Evolutionary conservation across 495 filamentous ascomycete genomes (phyloP), one percentile per base, ranked within the genome.

Genomic region (Lasiosphaeris hirsuta): DNA sequence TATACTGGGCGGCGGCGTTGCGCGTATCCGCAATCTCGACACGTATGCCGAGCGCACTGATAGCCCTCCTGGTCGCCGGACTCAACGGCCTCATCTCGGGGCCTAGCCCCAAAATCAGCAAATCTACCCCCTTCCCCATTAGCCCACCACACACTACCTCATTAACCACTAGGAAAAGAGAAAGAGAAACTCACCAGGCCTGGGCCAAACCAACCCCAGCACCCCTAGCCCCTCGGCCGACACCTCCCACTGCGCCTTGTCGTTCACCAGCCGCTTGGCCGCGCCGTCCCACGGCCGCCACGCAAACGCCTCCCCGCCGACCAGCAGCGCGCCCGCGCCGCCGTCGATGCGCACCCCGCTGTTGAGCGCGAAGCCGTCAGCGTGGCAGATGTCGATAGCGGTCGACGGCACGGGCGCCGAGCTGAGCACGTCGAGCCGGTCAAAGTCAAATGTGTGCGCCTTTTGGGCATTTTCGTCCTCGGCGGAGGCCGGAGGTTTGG

Each of bases 1-100:
- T 96, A 65, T 89, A 96, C 76, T 92, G 90, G 52, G 90, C 87
- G 14, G 92, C 92, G 17, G 94, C 94, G 75, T 97, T 97, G 56
- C 90, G 77, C 37, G 94, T 99, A 77, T 97, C 94, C 69, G 90
- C 81, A 10, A 97, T 81, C 64, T 99, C 94, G 30, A 97, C 75
- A 57, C 90, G 79, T 56, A 99, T 87, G 0, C 94, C 94, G 54
- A 97, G 60, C 18, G 80, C 80, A 63, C 85, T 87, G 53, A 99
- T 84, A 59, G 81, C 75, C 57, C 77, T 75, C 61, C 88, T 83
- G 48, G 88, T 88, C 58, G 83, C 79, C 1, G 90, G 87, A n/a
- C 87, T 85, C 7, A 97, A 64, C 3, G 92, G 90, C 46, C 84
- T 71, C 37, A 91, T 88, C 13, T 77, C 75, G 4, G 78, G 78